Conservation (phyloP, 2,329 filamentous ascomycete species). For the Paecilomyces fulvus region DNA sequence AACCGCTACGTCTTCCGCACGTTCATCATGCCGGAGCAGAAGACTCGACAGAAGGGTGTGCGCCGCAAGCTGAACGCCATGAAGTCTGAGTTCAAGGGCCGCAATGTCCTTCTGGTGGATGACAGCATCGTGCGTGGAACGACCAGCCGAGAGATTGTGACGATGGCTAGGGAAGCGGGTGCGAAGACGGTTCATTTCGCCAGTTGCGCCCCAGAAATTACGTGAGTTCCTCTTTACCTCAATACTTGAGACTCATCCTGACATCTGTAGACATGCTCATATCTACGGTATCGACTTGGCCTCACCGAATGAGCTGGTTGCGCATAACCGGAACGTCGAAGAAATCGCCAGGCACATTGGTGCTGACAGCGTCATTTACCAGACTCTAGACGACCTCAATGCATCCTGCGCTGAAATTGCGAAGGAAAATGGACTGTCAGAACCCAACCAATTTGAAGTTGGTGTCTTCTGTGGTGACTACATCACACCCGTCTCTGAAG, state of each 20-base stretch:
- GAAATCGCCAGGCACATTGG: conserved; percentile 61
- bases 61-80: conserved; percentile 85
- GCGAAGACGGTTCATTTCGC: conserved; percentile 77
- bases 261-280: conserved; percentile 55
- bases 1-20: conserved; percentile 84
- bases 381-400: conserved; percentile 70
- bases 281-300: conserved; percentile 77
- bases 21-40: conserved; percentile 80
- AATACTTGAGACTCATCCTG: conserved; percentile 5
- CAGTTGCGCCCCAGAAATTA: conserved; percentile 74
- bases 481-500: conserved; percentile 66
- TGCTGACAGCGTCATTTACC: conserved; percentile 69
- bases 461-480: conserved; percentile 89
- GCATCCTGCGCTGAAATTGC: conserved; percentile 67
- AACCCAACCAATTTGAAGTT: conserved; percentile 65
- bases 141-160: conserved; percentile 68
- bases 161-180: conserved; percentile 76
- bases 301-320: conserved; percentile 61
- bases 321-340: conserved; percentile 54
- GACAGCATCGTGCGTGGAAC: conserved; percentile 86
- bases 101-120: conserved; percentile 75
- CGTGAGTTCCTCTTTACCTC: conserved; percentile 25
- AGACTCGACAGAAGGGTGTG: conserved; percentile 72
- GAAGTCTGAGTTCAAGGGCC: conserved; percentile 70
- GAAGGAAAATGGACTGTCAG: conserved; percentile 43